Conservation (phyloP, 1,139 yeast species). For the Yamadazyma pseudoaaseri region DNA sequence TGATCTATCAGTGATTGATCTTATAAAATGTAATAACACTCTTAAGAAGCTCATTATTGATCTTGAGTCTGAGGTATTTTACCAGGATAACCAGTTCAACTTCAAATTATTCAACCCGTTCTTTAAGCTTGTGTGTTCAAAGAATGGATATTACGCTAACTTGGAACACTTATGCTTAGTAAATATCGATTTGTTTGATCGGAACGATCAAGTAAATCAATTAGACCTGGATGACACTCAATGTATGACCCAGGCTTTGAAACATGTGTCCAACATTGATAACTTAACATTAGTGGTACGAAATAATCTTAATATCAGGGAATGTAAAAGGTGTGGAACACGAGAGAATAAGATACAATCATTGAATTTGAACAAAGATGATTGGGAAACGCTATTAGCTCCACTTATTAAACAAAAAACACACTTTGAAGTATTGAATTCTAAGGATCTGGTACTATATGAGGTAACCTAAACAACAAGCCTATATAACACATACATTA, state of each 20-base stretch:
- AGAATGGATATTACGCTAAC: slow-evolving; percentile 31
- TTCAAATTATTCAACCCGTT: slow-evolving; percentile 40
- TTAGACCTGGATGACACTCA: neutral
- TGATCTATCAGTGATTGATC: slow-evolving; percentile 52
- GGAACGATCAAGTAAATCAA: neutral
- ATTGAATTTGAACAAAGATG: slow-evolving; percentile 18
- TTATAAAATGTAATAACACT: slow-evolving; percentile 22
- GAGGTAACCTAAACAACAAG: slow-evolving; percentile 6
- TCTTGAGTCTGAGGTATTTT: slow-evolving; percentile 48
- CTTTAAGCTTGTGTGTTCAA: slow-evolving; percentile 43
- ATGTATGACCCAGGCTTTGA: slow-evolving; percentile 11
- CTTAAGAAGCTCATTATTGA: slow-evolving; percentile 44
- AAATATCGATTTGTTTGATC: slow-evolving; percentile 31
- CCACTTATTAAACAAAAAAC: slow-evolving; percentile 22
- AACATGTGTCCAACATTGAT: slow-evolving; percentile 25
- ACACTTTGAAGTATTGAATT: slow-evolving; percentile 20
- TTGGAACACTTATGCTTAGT: slow-evolving; percentile 26
- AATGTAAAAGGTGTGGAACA: slow-evolving; percentile 37
- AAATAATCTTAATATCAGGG: slow-evolving; percentile 8
- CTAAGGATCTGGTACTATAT: slow-evolving; percentile 13
- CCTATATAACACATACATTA: slow-evolving; percentile 10
- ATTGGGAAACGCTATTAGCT: slow-evolving; percentile 30
- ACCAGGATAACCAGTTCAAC: slow-evolving; percentile 28
- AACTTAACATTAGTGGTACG: slow-evolving; percentile 20
- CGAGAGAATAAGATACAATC: slow-evolving; percentile 13